phyloP scores from a whole-genome alignment of 371 early-diverging fungal species.

The Batrachochytrium dendrobatidis region DNA sequence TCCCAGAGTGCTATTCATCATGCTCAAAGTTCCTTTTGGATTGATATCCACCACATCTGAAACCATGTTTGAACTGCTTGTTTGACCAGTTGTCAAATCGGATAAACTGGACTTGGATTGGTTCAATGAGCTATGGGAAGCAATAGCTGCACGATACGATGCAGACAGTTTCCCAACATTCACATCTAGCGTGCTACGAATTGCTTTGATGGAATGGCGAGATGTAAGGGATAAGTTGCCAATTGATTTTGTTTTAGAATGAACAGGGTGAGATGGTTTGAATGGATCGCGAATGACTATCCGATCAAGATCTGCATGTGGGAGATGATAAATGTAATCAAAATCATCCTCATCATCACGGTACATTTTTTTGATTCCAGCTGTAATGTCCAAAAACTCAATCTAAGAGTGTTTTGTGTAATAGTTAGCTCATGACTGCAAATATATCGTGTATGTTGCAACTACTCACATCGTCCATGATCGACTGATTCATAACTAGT shows the following conservation, averaged over 20 bases:
- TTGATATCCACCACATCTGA: too few species aligned
- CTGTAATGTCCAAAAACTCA: conserved; percentile 36
- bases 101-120: too few species aligned
- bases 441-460: background rate
- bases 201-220: background rate
- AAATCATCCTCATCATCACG: conserved; percentile 38
- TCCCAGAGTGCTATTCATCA: too few species aligned
- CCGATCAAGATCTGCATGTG: conserved; percentile 33
- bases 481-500: conserved; percentile 36
- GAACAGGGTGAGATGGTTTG: too few species aligned
- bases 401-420: conserved; percentile 7
- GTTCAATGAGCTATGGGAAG: too few species aligned
- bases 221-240: background rate
- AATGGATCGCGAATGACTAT: conserved; percentile 33
- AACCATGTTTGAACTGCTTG: too few species aligned
- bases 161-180: background rate
- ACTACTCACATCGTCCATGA: conserved; percentile 27
- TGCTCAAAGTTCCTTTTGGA: too few species aligned
- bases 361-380: conserved; percentile 23
- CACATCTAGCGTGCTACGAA: background rate
- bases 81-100: too few species aligned
- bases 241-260: background rate
- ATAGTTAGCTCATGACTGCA: background rate
- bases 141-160: too few species aligned
- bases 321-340: conserved; percentile 44